A percentile compares a stretch with the other conserved stretches of the same genome.
These are phyloP conservation scores for Wickerhamiella shivajii DNA, from an alignment of 805 yeast genomes.

Conservation along the genomic window DNA sequence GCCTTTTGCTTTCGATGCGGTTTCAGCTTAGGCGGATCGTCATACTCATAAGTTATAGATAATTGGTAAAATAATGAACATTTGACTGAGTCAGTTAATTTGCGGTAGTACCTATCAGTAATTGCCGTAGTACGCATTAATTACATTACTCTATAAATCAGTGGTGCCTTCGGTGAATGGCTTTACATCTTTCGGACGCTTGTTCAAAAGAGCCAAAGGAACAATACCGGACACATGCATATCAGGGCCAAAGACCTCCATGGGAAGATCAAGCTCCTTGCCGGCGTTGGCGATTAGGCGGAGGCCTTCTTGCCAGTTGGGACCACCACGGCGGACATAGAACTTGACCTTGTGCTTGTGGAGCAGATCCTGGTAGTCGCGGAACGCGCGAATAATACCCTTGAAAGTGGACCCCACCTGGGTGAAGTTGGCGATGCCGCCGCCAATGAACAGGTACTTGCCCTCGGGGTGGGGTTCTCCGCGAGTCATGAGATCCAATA, in stretches of 20 bases:
- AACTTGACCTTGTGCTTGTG: conserved; percentile 29
- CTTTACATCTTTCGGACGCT: conserved; percentile 27
- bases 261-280: conserved; percentile 31
- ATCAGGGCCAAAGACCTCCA: conserved; percentile 38
- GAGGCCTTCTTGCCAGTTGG: conserved; percentile 36
- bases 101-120: no score
- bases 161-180: conserved; percentile 27
- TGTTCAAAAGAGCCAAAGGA: conserved; percentile 29
- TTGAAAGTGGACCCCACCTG: conserved; percentile 35
- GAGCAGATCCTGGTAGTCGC: conserved; percentile 27
- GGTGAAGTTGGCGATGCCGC: conserved; percentile 35
- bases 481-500: conserved; percentile 32
- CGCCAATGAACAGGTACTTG: conserved; percentile 32
- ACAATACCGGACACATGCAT: conserved; percentile 36
- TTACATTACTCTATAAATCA: conserved; percentile 1
- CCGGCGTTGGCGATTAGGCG: conserved; percentile 31
- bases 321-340: conserved; percentile 34
- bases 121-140: no score
- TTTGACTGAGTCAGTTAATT: no score
- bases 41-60: no score
- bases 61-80: no score
- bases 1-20: conserved; percentile 75
- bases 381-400: conserved; percentile 36
- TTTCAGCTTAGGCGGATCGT: no score
- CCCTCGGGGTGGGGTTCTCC: conserved; percentile 28